phyloP scores from a whole-genome alignment of 495 filamentous ascomycete genomes.

The Articulospora tetracladia region DNA sequence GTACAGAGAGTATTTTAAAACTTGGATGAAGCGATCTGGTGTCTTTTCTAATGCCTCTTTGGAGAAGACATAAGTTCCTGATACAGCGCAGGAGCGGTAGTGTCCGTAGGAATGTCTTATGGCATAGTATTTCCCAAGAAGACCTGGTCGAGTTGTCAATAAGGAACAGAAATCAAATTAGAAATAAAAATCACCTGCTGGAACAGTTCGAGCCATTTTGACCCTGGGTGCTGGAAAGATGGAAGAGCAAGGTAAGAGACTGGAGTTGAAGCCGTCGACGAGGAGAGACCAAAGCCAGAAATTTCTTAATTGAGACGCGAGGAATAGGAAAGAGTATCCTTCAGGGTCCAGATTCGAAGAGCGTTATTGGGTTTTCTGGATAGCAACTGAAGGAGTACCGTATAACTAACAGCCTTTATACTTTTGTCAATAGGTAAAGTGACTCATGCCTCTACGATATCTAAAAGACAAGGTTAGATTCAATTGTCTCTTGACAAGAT shows the following conservation, averaged over 20 bases:
- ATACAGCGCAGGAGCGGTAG: slow-evolving; percentile 12
- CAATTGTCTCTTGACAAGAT: no score
- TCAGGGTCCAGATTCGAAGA: no score
- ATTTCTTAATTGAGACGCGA: no score
- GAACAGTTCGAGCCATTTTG: not conserved
- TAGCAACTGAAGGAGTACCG: no score
- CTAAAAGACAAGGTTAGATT: not conserved
- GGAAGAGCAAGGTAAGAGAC: no score
- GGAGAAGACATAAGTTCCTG: slow-evolving; percentile 3
- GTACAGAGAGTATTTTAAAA: slow-evolving; percentile 12
- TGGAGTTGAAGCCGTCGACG: no score
- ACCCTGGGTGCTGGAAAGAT: not conserved
- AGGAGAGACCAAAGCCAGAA: no score
- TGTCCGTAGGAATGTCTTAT: slow-evolving; percentile 8
- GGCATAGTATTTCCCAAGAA: slow-evolving; percentile 12
- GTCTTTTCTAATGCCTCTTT: not conserved
- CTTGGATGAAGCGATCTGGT: not conserved
- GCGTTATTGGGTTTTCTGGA: no score
- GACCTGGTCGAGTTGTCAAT: slow-evolving; percentile 1
- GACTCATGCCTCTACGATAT: not conserved
- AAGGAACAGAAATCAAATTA: not conserved
- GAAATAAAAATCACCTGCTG: not conserved
- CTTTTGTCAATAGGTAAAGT: not conserved
- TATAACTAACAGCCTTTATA: no score
- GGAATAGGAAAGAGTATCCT: no score